Percentiles rank a stretch among this genome's conserved stretches.
Conservation (phyloP, 148 eudicot genomes). For the Fagopyrum esculentum region DNA sequence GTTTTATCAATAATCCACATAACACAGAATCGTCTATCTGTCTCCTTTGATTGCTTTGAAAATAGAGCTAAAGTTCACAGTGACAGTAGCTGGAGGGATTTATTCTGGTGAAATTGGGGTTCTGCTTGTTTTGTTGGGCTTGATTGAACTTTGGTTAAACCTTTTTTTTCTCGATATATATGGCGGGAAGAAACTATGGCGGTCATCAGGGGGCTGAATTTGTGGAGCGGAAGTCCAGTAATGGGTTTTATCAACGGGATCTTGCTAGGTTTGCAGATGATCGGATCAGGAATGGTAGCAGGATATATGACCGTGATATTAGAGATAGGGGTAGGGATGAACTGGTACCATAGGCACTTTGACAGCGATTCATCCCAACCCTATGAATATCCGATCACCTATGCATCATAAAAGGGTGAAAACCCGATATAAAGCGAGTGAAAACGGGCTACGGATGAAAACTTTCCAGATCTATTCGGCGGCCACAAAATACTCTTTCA, state of each 20-base stretch:
- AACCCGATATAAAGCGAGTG: too few species aligned
- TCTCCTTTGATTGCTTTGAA: constrained; percentile 10
- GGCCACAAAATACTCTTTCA: too few species aligned
- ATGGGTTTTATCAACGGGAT: constrained; percentile 32
- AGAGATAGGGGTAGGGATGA: constrained; percentile 29
- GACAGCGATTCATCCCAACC: too few species aligned
- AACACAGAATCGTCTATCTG: constrained; percentile 13
- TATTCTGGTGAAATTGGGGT: constrained; percentile 4
- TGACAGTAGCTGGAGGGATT: background rate
- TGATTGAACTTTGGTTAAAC: background rate
- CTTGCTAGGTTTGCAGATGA: constrained; percentile 31
- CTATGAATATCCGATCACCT: too few species aligned
- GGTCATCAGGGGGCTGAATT: too few species aligned
- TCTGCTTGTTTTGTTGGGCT: background rate
- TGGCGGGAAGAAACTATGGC: constrained; percentile 70
- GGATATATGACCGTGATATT: constrained; percentile 19
- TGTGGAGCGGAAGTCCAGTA: constrained; percentile 40
- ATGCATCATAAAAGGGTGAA: too few species aligned
- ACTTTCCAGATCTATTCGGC: too few species aligned
- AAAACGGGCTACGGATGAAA: too few species aligned
- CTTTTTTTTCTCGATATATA: constrained; percentile 14
- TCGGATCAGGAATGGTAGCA: constrained; percentile 34
- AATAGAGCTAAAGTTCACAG: constrained; percentile 8
- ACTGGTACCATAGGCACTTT: too few species aligned
- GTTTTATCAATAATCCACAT: too few species aligned